Conservation (phyloP, 2,329 filamentous ascomycete genomes). For the Coniochaeta sp. region DNA sequence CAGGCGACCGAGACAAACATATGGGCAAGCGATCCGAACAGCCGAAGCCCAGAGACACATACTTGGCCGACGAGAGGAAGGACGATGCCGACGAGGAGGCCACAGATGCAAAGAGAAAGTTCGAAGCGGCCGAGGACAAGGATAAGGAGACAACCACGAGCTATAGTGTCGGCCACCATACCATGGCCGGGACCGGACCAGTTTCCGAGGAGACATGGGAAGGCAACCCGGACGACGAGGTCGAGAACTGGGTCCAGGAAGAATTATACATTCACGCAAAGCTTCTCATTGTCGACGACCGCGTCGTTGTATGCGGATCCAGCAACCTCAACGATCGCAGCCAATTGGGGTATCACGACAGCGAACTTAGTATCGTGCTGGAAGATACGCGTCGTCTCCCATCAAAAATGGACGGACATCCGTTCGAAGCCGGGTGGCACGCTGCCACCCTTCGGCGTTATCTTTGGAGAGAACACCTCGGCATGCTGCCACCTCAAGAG, state of each 20-base stretch:
- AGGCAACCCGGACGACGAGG: constrained; percentile 66
- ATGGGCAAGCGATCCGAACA: constrained; percentile 35
- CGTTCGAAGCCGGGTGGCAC: constrained; percentile 72
- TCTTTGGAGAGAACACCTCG: constrained; percentile 87
- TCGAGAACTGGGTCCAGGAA: constrained; percentile 87
- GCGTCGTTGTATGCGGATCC: constrained; percentile 74
- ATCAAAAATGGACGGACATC: constrained; percentile 70
- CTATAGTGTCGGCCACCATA: constrained; percentile 64
- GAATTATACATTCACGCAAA: constrained; percentile 95
- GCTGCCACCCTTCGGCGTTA: constrained; percentile 74
- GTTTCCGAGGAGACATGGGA: constrained; percentile 70
- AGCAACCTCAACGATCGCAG: constrained; percentile 90
- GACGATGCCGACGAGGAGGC: constrained; percentile 31
- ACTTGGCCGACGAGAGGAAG: constrained; percentile 19
- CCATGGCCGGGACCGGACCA: constrained; percentile 63
- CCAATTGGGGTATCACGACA: constrained; percentile 83
- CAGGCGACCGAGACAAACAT: constrained; percentile 39
- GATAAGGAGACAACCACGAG: constrained; percentile 24
- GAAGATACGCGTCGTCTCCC: constrained; percentile 68
- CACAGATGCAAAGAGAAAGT: constrained; percentile 41
- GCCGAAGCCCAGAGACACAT: constrained; percentile 7
- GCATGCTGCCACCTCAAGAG: constrained; percentile 67
- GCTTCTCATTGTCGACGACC: constrained; percentile 82
- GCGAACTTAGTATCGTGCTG: constrained; percentile 84
- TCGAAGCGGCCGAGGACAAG: constrained; percentile 39